A percentile compares a stretch with the other conserved stretches of the same genome.
Conservation (phyloP, 495 filamentous ascomycete genomes). For the Penicillium bialowiezense region DNA sequence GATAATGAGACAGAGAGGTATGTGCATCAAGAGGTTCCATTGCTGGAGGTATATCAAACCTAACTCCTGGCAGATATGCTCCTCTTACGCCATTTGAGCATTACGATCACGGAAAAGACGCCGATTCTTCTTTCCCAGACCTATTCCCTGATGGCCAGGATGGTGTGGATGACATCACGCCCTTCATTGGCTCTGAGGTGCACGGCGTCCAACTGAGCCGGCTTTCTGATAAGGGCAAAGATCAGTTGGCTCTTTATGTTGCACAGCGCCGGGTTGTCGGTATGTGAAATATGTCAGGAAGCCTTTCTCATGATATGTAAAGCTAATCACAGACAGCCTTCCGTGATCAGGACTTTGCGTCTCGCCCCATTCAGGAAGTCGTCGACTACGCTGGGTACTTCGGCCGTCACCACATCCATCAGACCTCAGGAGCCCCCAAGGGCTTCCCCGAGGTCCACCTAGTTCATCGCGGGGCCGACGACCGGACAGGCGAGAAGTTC, state of each 20-base stretch:
- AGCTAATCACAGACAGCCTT: constrained; percentile 37
- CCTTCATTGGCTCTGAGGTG: constrained; percentile 56
- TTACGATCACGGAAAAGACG: constrained; percentile 48
- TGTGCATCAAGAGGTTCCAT: neutral
- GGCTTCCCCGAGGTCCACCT: constrained; percentile 61
- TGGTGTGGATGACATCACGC: constrained; percentile 47
- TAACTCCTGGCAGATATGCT: constrained; percentile 33
- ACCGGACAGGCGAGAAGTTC: constrained; percentile 47
- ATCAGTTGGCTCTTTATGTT: constrained; percentile 56
- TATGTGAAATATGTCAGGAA: constrained; percentile 15
- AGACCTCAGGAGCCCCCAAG: constrained; percentile 58
- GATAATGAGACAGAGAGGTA: constrained; percentile 51
- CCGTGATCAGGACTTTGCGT: constrained; percentile 60
- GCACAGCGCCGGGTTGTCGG: constrained; percentile 57
- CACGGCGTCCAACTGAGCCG: constrained; percentile 54
- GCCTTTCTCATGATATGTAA: neutral
- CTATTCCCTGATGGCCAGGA: constrained; percentile 44
- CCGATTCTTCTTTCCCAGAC: constrained; percentile 51
- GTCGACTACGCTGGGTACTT: constrained; percentile 59
- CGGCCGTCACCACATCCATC: constrained; percentile 62
- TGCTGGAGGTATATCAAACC: neutral
- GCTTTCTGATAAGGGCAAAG: constrained; percentile 49
- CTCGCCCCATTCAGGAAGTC: constrained; percentile 53
- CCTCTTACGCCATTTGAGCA: constrained; percentile 44
- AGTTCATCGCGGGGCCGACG: constrained; percentile 56